Conservation (phyloP, 108 stramenopile genomes). For the Cylindrotheca fusiformis region DNA sequence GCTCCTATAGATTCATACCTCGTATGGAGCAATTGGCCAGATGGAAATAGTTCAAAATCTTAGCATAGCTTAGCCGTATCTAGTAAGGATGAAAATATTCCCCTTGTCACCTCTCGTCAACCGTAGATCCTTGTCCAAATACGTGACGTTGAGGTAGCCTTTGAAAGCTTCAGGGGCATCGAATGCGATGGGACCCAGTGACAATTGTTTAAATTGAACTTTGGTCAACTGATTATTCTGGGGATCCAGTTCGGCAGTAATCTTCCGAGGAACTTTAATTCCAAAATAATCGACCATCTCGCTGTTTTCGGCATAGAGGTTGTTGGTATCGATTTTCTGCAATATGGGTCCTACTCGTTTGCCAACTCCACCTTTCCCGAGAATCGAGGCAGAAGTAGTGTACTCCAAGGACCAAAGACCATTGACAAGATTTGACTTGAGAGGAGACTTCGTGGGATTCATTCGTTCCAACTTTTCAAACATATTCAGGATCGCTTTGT, state of each 20-base stretch:
- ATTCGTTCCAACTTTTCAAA: slow-evolving; percentile 39
- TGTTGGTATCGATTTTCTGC: slow-evolving; percentile 44
- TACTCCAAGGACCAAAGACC: slow-evolving; percentile 53
- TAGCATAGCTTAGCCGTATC: too few relatives aligned
- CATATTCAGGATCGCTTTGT: slow-evolving; percentile 28
- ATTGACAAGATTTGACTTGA: slow-evolving; percentile 41
- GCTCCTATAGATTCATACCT: too few relatives aligned
- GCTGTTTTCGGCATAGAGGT: slow-evolving; percentile 42
- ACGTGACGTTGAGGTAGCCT: slow-evolving; percentile 48
- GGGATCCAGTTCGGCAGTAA: slow-evolving; percentile 42
- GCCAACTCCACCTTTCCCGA: slow-evolving; percentile 39
- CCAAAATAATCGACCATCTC: slow-evolving; percentile 42
- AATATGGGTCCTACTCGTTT: slow-evolving; percentile 42
- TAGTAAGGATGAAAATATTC: slow-evolving; percentile 56
- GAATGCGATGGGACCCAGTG: slow-evolving; percentile 44
- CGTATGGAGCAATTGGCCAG: too few relatives aligned
- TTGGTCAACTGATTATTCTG: slow-evolving; percentile 38
- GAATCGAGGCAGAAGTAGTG: slow-evolving; percentile 48
- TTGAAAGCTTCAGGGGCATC: slow-evolving; percentile 52
- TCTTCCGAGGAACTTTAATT: slow-evolving; percentile 35
- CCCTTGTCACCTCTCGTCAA: slow-evolving; percentile 57
- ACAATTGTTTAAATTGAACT: slow-evolving; percentile 52
- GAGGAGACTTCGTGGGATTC: slow-evolving; percentile 42
- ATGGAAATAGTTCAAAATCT: too few relatives aligned
- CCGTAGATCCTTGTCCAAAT: slow-evolving; percentile 57